Percentiles rank a stretch among this genome's conserved stretches.
phyloP scores from a whole-genome alignment of 345 rosid species.

The Eucalyptus shirleyi region DNA sequence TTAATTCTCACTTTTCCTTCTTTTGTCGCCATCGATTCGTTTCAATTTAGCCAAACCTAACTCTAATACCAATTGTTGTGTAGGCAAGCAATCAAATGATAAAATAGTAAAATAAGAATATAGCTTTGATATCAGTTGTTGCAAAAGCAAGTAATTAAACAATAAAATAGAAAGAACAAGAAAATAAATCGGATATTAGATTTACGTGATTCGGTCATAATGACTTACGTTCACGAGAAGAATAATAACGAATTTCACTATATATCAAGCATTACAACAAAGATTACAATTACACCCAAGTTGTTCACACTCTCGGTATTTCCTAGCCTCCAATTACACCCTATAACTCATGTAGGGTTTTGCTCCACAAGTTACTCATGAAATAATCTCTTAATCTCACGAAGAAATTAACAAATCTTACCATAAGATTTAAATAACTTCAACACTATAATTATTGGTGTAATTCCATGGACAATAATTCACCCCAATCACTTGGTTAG shows the following conservation, averaged over 20 bases:
- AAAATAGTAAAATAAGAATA: not conserved
- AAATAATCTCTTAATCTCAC: no score
- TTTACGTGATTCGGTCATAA: fast-evolving
- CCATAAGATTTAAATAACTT: no score
- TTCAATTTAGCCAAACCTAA: not conserved
- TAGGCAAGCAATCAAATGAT: no score
- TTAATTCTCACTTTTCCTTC: not conserved
- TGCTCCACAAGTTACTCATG: fast-evolving
- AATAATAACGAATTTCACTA: fast-evolving
- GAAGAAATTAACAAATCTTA: no score
- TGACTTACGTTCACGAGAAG: fast-evolving
- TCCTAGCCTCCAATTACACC: not conserved
- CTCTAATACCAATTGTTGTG: not conserved
- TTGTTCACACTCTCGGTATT: no score
- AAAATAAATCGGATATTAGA: no score
- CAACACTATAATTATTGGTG: no score
- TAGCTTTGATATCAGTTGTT: not conserved
- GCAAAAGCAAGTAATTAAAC: no score
- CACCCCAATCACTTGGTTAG: no score
- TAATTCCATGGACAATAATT: no score
- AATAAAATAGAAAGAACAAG: not conserved
- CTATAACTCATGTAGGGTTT: not conserved
- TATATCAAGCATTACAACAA: not conserved
- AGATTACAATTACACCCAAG: no score
- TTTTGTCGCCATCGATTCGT: fast-evolving